Conservation (phyloP, 495 filamentous ascomycete genomes). For the Podospora comata region DNA sequence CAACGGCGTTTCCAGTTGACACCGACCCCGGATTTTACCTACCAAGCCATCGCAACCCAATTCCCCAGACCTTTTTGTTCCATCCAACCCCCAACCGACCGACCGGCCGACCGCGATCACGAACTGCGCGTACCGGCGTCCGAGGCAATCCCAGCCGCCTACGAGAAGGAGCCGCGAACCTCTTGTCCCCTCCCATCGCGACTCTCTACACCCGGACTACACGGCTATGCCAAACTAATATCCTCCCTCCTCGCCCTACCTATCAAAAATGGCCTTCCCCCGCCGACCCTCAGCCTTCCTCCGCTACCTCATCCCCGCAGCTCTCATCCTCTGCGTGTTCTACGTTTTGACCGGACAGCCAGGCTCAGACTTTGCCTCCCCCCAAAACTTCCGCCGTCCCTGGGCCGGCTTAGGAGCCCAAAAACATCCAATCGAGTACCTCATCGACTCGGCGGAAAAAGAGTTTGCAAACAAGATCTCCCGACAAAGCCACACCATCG, state of each 20-base stretch:
- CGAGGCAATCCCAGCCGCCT: too few species aligned
- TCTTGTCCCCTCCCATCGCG: not conserved
- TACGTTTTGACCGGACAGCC: conserved; percentile 19
- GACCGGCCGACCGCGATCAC: not conserved
- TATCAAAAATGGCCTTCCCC: conserved; percentile 40
- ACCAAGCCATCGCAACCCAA: not conserved
- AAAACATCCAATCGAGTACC: conserved; percentile 46
- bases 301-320: conserved; percentile 36
- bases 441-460: conserved; percentile 43
- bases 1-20: not conserved
- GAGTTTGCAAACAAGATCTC: conserved; percentile 39
- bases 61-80: not conserved
- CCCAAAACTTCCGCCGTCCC: not conserved
- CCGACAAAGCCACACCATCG: conserved; percentile 49
- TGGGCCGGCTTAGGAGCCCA: not conserved
- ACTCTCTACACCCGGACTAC: not conserved
- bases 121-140: not conserved
- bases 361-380: not conserved
- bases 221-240: not conserved
- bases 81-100: not conserved
- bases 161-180: not conserved
- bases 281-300: conserved; percentile 37
- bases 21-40: not conserved
- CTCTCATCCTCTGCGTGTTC: conserved; percentile 33
- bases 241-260: conserved; percentile 23